phyloP scores from a whole-genome alignment of 2,329 filamentous ascomycete genomes.

The Phialophora tarda region DNA sequence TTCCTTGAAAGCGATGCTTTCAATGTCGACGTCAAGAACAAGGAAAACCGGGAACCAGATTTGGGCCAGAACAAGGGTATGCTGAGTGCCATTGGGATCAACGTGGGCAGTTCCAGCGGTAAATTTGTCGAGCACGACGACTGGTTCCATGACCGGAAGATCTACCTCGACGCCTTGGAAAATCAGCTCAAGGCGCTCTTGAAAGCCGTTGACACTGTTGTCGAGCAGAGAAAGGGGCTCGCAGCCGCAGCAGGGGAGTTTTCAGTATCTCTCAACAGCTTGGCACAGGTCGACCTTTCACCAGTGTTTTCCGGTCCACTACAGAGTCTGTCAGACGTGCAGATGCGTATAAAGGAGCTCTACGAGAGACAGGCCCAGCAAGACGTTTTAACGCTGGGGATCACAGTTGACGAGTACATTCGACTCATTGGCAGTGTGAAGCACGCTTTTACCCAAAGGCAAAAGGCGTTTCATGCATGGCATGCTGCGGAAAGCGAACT shows the following conservation, averaged over 20 bases:
- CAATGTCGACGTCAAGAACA: constrained; percentile 96
- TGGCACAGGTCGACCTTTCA: constrained; percentile 91
- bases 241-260: constrained; percentile 94
- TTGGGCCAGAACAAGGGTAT: constrained; percentile 91
- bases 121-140: constrained; percentile 99
- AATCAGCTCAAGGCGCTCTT: constrained; percentile 86
- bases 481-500: constrained; percentile 88
- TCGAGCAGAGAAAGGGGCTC: constrained; percentile 88
- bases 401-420: constrained; percentile 98
- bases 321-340: constrained; percentile 88
- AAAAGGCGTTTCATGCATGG: constrained; percentile 96
- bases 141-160: constrained; percentile 96
- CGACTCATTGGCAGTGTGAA: constrained; percentile 94
- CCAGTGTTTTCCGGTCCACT: constrained; percentile 85
- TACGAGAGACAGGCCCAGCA: constrained; percentile 98
- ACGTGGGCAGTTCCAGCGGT: constrained; percentile 69
- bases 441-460: constrained; percentile 86
- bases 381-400: constrained; percentile 92
- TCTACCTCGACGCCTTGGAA: constrained; percentile 93
- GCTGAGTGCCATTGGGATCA: constrained; percentile 81
- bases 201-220: constrained; percentile 92
- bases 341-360: constrained; percentile 90
- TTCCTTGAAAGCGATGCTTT: constrained; percentile 97
- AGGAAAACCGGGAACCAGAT: constrained; percentile 86
- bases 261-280: constrained; percentile 85